Base-by-base conservation (phyloP, 1,284 basidiomycete genomes). In the Hortiboletus rubellus region DNA sequence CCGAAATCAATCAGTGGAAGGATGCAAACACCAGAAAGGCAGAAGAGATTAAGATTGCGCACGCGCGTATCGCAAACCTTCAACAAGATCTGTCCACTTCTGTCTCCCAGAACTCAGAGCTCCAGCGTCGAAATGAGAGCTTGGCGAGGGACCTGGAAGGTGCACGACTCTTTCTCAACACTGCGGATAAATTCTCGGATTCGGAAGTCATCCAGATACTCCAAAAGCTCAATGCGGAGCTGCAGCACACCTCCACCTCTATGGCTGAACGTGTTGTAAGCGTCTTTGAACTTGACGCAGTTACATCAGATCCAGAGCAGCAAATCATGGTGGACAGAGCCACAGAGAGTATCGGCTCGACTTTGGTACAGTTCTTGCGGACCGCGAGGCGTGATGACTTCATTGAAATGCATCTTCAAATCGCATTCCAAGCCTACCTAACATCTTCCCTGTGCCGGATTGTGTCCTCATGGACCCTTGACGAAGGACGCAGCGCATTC, bases 211-310 rank as follows among this genome's bases (percentile, higher is more conserved):
- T 63, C 34, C 58, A 59, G 18, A 55, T 63, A 49, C 52, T 71
- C 10, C 56, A 61, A 47, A 57, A 51, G 30, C 48, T 70, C 33
- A 68, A 71, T 43, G 55, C 60, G 10, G 69, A 71, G 51, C 60
- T 71, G 10, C 59, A 68, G 18, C 69, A 71, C 44, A 63, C 46
- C 14, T 54, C 68, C 2, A 64, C 65, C 2, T 54, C 57, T 34
- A 64, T 71, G 37, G 62, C 68, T 3, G 69, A 70, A 6, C 50
- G 33, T 30, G 56, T 66, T 18, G 50, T 57, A 12, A 65, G 60
- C 18, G 49, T 43, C 17, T 59, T 70, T 37, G 54, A 50, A 33
- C 50, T 68, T 18, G 41, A 37, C n/a, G n/a, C 30, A 30, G n/a
- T 18, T 17, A 30, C 36, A 37, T 47, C 36, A 9, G 37, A 17